Evolutionary conservation across 441 rosid genomes (phyloP).

Genomic region (Theobroma grandiflorum): DNA sequence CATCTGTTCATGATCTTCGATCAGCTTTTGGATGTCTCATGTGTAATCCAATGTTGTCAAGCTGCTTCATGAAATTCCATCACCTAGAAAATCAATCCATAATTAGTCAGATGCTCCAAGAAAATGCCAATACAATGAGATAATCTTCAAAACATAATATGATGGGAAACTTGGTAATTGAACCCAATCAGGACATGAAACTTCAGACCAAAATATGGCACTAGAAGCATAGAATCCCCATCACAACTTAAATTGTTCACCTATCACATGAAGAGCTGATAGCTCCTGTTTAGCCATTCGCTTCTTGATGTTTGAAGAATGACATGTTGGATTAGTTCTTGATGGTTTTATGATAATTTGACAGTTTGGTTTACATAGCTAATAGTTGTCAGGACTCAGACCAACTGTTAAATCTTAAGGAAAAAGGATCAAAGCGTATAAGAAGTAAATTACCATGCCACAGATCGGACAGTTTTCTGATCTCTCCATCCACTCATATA

Average conservation of each 20-base stretch:
- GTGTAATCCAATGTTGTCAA: slow-evolving; percentile 5
- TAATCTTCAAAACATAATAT: background rate
- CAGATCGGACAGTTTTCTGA: slow-evolving; percentile 62
- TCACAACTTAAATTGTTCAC: background rate
- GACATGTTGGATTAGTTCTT: background rate
- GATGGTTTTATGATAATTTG: background rate
- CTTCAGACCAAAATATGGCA: background rate
- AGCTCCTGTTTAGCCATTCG: background rate
- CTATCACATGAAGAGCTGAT: background rate
- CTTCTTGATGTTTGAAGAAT: background rate
- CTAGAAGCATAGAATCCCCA: background rate
- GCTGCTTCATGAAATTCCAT: slow-evolving; percentile 15
- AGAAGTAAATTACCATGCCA: slow-evolving; percentile 43
- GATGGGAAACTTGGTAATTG: background rate
- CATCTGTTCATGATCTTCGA: background rate
- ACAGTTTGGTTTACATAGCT: background rate
- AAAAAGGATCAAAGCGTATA: background rate
- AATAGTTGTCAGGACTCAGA: slow-evolving; percentile 1
- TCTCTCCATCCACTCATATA: slow-evolving; percentile 74
- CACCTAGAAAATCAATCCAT: background rate
- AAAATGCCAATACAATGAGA: background rate
- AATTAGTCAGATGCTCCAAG: background rate
- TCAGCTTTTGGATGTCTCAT: background rate
- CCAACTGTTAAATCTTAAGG: background rate
- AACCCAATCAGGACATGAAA: background rate